Conservation (phyloP, 768 basidiomycete genomes). For the Gymnopilus dilepis region DNA sequence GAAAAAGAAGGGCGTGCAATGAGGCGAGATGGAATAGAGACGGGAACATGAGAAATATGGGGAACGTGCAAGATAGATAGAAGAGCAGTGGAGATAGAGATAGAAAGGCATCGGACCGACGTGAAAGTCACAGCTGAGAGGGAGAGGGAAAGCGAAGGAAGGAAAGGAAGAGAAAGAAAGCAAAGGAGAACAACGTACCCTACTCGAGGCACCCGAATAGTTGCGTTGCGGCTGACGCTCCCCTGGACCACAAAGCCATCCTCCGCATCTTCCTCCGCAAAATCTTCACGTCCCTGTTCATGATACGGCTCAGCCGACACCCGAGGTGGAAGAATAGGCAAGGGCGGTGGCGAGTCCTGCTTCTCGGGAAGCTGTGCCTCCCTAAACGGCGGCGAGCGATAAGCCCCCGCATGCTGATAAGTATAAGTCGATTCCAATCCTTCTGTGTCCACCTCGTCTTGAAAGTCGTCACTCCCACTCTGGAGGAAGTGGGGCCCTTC, state of each 20-base stretch:
- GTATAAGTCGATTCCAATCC: background rate
- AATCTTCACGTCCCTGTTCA: background rate
- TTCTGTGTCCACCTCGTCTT: conserved; percentile 3
- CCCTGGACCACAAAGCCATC: background rate
- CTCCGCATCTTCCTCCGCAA: background rate
- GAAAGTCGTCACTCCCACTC: background rate
- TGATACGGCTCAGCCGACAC: background rate
- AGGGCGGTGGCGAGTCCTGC: conserved; percentile 25
- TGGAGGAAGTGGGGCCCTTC: background rate
- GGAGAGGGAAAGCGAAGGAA: conserved; percentile 5
- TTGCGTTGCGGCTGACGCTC: background rate
- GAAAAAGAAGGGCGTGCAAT: background rate
- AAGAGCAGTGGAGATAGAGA: no score
- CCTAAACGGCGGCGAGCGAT: conserved; percentile 36
- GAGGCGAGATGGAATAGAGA: background rate
- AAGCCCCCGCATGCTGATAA: background rate
- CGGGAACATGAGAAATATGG: background rate
- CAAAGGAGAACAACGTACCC: background rate
- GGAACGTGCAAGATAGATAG: no score
- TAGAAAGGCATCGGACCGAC: no score
- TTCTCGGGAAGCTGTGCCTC: conserved; percentile 29
- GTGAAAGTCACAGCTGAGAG: background rate
- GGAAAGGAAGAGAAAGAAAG: background rate
- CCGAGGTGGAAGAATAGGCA: conserved; percentile 31
- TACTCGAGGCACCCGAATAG: background rate